Evolutionary conservation across 371 early-diverging fungal species (phyloP).

Genomic region (Blakeslea trispora): DNA sequence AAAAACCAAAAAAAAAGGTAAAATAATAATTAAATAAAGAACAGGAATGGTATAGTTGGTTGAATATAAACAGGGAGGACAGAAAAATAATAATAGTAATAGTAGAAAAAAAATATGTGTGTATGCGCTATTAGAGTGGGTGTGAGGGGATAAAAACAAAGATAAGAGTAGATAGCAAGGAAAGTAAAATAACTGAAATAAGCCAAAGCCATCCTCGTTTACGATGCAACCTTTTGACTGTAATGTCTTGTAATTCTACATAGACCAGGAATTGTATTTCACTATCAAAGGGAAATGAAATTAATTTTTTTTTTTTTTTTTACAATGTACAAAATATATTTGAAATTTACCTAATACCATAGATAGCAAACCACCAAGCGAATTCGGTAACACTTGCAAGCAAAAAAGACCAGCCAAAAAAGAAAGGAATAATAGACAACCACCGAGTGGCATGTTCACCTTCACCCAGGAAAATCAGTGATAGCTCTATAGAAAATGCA

Average conservation of each 20-base stretch:
- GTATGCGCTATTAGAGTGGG: slow-evolving; percentile 21
- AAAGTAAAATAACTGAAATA: slow-evolving; percentile 21
- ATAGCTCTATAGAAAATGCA: slow-evolving; percentile 42
- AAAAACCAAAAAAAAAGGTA: no score
- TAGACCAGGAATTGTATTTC: slow-evolving; percentile 42
- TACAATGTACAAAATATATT: no score
- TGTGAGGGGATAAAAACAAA: slow-evolving; percentile 48
- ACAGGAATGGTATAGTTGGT: no score
- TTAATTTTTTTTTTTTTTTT: no score
- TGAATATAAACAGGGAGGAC: no score
- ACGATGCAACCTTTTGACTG: slow-evolving; percentile 37
- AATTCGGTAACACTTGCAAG: slow-evolving; percentile 42
- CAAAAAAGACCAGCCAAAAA: slow-evolving; percentile 42
- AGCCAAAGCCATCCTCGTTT: slow-evolving; percentile 42
- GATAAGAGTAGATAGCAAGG: slow-evolving; percentile 39
- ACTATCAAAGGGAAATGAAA: slow-evolving; percentile 19
- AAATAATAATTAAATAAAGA: no score
- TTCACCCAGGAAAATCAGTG: slow-evolving; percentile 38
- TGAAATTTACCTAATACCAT: slow-evolving; percentile 36
- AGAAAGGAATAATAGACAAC: slow-evolving; percentile 42
- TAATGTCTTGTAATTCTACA: slow-evolving; percentile 40
- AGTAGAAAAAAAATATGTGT: no score
- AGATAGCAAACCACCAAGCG: slow-evolving; percentile 49
- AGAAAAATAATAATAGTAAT: no score
- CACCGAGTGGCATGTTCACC: slow-evolving; percentile 33